Percentiles rank a stretch among this genome's conserved stretches.
These are phyloP conservation scores for Anisodus tanguticus DNA, from an alignment of 257 asterid species.

Conservation along the genomic window DNA sequence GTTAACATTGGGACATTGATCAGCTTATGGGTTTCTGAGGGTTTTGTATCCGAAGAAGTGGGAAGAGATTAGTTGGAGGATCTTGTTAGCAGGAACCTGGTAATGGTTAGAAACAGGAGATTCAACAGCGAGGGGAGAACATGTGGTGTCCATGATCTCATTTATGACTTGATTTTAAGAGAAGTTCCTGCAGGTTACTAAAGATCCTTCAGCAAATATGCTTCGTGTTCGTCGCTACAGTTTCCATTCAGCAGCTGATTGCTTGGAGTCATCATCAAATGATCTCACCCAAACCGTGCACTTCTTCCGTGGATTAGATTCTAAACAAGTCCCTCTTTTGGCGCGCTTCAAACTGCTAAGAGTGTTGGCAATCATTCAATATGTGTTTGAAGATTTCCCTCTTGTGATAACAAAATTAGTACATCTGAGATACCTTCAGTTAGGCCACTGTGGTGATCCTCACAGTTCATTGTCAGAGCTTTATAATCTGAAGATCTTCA, in stretches of 20 bases:
- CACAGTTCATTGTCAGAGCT: neutral
- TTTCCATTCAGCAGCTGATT: neutral
- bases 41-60: slow-evolving; percentile 14
- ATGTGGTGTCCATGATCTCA: slow-evolving; percentile 27
- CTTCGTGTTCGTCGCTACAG: neutral
- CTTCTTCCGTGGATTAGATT: neutral
- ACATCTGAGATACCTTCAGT: slow-evolving; percentile 1
- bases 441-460: neutral
- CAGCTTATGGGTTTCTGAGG: slow-evolving; percentile 21
- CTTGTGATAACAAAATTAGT: slow-evolving; percentile 19
- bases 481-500: slow-evolving; percentile 2
- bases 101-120: slow-evolving; percentile 12
- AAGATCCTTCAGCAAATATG: neutral
- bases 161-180: neutral
- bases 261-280: neutral
- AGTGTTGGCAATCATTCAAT: slow-evolving; percentile 12
- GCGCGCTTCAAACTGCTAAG: neutral
- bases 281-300: neutral
- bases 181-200: neutral
- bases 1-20: slow-evolving; percentile 1
- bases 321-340: neutral
- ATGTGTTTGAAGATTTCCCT: neutral
- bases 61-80: slow-evolving; percentile 14
- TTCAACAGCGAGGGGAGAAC: neutral
- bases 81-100: slow-evolving; percentile 2